Evolutionary conservation across 2,329 filamentous ascomycete genomes (phyloP), one percentile per base, ranked within the genome.

Genomic region (Colletotrichum phormii): DNA sequence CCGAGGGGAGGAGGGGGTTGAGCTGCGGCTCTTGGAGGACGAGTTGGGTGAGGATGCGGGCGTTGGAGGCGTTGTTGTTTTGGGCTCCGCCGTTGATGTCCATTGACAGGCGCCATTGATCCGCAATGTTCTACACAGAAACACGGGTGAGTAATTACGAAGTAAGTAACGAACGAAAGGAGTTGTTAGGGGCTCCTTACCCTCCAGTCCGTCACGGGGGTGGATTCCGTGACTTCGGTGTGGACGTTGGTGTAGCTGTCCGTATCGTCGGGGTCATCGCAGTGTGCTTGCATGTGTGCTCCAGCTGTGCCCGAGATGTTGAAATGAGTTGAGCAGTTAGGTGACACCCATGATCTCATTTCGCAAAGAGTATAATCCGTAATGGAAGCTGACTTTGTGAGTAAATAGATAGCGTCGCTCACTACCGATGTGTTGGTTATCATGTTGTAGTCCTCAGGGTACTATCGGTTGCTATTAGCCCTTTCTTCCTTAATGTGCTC

Each of bases 311-410:
- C 89, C 0, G 89, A 88, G 13, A 89, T 83, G 69, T 86, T 84
- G 76, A 89, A 92, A 4, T 81, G 80, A 0, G 94, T 95, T 0
- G 90, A 92, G 80, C 94, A 97, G 13, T 88, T 83, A 0, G 91
- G 86, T 0, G 92, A 90, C 1, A 90, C 80, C 75, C 90, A 91
- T 0, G 90, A 92, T 26, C 89, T 88, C 15, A 95, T 79, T 54
- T 91, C 86, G 78, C 94, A 97, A 0, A 97, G 81, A 0, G 91
- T 90, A 77, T 92, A 95, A 35, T 89, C 85, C 0, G 77, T 79
- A 7, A 80, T 79, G 5, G 33, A 53, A 0, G 76, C 68, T 8
- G 76, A 79, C 69, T 91, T 90, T 1, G 86, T 89, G 1, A 97
- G 85, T 0, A 95, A 75, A 77, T 95, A 95, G 2, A 95, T 85